Evolutionary conservation across 1,139 yeast species (phyloP), one percentile per base, ranked within the genome.

Genomic region (Waltiozyma sp.): DNA sequence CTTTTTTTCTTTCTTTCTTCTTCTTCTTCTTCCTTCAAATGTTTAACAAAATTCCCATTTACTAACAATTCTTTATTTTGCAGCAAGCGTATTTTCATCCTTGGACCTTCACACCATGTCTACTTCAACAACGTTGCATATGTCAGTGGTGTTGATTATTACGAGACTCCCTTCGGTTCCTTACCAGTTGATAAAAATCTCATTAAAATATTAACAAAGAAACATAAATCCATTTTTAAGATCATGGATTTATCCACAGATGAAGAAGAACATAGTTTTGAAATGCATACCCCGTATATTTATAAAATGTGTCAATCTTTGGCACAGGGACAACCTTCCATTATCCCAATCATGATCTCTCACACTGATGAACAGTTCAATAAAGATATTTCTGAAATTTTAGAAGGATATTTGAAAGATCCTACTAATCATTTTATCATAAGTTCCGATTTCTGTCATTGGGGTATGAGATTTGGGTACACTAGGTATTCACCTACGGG

Each of bases 91-190:
- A 74, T 91, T 2, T 85, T 91, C 52, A 68, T 91, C 2, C 61
- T 91, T 54, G 97, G 98, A 0, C 98, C 99, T 0, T 83, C 96
- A 0, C 99, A 91, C 58, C 95, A 86, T 59, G 80, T 83, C n/a
- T 87, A 81, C 57, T 87, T 84, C 64, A 68, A 69, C 44, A 71
- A 73, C 37, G 70, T 70, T 21, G 88, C 80, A 1, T 66, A 72
- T 51, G 59, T 87, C 5, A 70, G 86, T 2, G 62, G 60, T 2
- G 87, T 69, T 55, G 68, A 68, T 11, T 55, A 49, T 13, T 80
- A 87, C 54, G 82, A 73, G 39, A 89, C 98, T 0, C 98, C 98
- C 0, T 58, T 89, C 11, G 98, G 98, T 0, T 60, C 72, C 36
- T 56, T 91, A 3, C 67, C 70, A 0, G 84, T 89, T 15, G 96